Evolutionary conservation across 208 protist species (phyloP), one percentile per base, ranked within the genome.

Genomic region (Herpetomonas muscarum): DNA sequence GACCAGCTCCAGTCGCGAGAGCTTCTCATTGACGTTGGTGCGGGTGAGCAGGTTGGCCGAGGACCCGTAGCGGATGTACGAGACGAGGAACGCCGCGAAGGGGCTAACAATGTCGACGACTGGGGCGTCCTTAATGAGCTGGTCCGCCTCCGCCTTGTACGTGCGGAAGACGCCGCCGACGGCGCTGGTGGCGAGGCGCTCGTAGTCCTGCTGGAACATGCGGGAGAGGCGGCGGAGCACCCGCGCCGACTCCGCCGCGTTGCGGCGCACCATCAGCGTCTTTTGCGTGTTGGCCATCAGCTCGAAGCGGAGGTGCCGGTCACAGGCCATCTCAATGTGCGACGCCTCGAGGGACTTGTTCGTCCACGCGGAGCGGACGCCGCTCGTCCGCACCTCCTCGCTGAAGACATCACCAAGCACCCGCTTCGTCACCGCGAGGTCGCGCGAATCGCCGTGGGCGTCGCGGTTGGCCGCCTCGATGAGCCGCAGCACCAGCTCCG

Each of bases 341-440:
- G 89, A 92, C 9, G 89, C 89, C 67, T 95, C 85, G 15, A 95
- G 74, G 19, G 82, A 80, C 65, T 89, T 84, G 60, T 92, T 93
- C 28, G 86, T 92, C 85, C 89, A 95, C 47, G 77, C 74, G 1
- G 78, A 67, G 17, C 85, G 85, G 36, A 92, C 57, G 1, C 85
- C 85, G 59, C 85, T 93, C 7, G 86, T 83, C 42, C 85, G 85
- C n/a, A 95, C 79, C 28, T 85, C 80, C 31, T 87, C 78, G 50
- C 79, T 60, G 34, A 95, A 92, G 19, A 93, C 79, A 53, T 93
- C 89, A 31, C 89, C 89, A 2, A 95, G 67, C 0, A 95, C 65
- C 12, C 72, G 72, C 37, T 79, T 79, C 10, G 89, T 95, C 29
- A 87, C 61, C 48, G 31, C 65, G 24, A 95, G 64, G 56, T 95